Base-by-base conservation (phyloP, 306 rosid species). In the Trifolium dubium region DNA sequence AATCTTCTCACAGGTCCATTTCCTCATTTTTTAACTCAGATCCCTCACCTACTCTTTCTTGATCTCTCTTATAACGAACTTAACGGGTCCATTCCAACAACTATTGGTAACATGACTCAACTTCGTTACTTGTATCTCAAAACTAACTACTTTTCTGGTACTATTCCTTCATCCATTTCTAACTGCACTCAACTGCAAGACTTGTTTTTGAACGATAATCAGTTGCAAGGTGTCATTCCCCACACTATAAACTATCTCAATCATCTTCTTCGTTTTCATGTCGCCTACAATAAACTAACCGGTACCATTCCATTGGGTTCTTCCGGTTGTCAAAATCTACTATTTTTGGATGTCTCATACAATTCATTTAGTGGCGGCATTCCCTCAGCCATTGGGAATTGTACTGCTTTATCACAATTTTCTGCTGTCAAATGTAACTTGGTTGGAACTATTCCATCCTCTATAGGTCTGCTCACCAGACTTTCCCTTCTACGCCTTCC, bases 331-430 rank as follows among this genome's bases (percentile, higher is more conserved):
- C 30, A 86, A 56, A 88, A 39, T 40, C 40, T 93, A 23, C 1
- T 0, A 7, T 58, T 2, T 34, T 61, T 91, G 84, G 98, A 91
- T 83, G 51, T 91, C 32, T 88, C 96, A 9, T 46, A 1, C 78
- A 93, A 91, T 46, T 28, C 56, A 30, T 89, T 85, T 12, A 84
- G 80, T 69, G 92, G 91, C 69, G 83, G 85, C 10, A 47, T 93
- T 81, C 92, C 97, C 14, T 74, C 84, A 6, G 68, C 81, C 67
- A 79, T 93, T 67, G 97, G 97, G 43, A 88, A 89, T 19, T 93
- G 96, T 69, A 84, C 77, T 80, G 31, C 44, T 62, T 77, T 93
- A 79, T 29, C 29, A 6, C 0, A 2, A 37, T 82, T 93, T 69
- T 19, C 10, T 41, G 83, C 84, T 17, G 81, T 73, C 3, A 5